Evolutionary conservation across 306 rosid genomes (phyloP), one percentile per base, ranked within the genome.

Genomic region (Amphicarpaea edgeworthii): DNA sequence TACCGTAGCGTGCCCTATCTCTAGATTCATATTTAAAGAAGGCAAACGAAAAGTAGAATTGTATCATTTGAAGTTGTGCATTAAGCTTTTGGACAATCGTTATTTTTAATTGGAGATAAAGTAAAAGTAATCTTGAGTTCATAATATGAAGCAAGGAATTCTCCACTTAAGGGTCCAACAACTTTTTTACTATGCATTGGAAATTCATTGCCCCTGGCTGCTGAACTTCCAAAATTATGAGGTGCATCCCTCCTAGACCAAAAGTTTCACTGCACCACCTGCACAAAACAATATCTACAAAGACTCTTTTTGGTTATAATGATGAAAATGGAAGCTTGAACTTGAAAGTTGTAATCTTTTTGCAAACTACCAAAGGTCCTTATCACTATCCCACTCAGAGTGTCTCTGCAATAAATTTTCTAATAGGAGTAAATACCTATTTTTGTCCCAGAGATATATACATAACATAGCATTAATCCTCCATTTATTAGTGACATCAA

Each of bases 201-300:
- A 49, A 49, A 16, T 30, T 49, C 23, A 49, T 49, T 49, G 9
- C 21, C 21, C 8, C 51, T 2, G 7, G 16, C 6, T 10, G 51
- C 17, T 45, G 37, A 30, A 4, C 37, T 15, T 45, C 10, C 53
- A n/a, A 49, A 49, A 49, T 49, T 16, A 7, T 49, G 55, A 49
- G 20, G 5, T 1, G 1, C 8, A n/a, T n/a, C 23, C 7, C 21
- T 50, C 71, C 50, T 45, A 15, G 85, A 83, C 80, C 60, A 81
- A 76, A 88, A 88, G 20, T 77, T 75, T 60, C 92, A 81, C 49
- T 79, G 60, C 37, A 30, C 7, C 51, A 84, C 85, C 54, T 81
- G 88, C 88, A 54, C 15, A 45, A 3, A 42, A 47, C 54, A 47
- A 16, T 42, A 2, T 42, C 54, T 47, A 16, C 9, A 47, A 14